Conservation (phyloP, 2,329 filamentous ascomycete genomes). For the Penicillium sp. region DNA sequence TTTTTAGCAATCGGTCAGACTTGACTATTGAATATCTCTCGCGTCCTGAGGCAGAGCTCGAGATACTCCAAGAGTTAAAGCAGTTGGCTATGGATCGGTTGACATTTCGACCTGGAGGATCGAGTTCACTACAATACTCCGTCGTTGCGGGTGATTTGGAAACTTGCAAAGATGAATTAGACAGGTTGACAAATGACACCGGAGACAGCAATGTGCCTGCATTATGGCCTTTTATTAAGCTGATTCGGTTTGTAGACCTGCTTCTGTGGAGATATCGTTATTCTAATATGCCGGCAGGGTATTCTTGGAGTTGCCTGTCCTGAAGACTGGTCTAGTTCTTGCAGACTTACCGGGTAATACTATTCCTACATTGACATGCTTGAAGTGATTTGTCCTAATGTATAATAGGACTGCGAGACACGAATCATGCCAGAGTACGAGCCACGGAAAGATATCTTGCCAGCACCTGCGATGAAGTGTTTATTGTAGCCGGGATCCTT, state of each 20-base stretch:
- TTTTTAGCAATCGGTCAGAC: neutral
- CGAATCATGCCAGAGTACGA: conserved; percentile 5
- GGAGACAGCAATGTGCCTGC: neutral
- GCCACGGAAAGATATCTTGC: conserved; percentile 5
- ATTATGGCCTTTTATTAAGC: neutral
- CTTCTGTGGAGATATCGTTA: neutral
- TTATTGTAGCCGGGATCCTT: neutral
- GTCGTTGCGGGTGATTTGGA: neutral
- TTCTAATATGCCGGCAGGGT: neutral
- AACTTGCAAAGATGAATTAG: neutral
- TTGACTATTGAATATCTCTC: conserved; percentile 4
- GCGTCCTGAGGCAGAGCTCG: neutral
- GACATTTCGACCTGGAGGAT: neutral
- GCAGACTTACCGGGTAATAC: conserved; percentile 1
- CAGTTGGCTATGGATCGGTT: neutral
- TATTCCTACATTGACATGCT: neutral
- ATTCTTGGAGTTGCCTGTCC: neutral
- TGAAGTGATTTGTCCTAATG: neutral
- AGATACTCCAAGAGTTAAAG: neutral
- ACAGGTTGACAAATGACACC: neutral
- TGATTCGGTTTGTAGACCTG: neutral
- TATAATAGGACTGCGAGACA: neutral
- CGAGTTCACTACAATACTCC: neutral
- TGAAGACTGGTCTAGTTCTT: conserved; percentile 5
- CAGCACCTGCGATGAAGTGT: conserved; percentile 2